Evolutionary conservation across 495 filamentous ascomycete genomes (phyloP), one percentile per base, ranked within the genome.

Genomic region (Parachaetomium inaequale): DNA sequence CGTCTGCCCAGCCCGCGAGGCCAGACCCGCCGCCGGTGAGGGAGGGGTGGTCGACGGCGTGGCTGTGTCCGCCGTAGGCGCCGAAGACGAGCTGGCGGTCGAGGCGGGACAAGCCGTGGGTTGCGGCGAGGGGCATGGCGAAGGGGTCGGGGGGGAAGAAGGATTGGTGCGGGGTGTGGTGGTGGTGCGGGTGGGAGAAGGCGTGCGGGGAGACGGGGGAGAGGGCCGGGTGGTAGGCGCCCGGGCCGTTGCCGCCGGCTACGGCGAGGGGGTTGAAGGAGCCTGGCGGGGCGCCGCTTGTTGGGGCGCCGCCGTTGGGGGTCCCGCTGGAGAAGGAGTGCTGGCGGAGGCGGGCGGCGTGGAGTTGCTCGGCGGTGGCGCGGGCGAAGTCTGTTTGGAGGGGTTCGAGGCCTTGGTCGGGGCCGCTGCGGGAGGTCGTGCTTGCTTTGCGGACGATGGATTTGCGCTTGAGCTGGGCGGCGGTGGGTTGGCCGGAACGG

Each of bases 1-100:
- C 62, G 14, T 61, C 60, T 19, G 67, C 34, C 70, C 69, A 71
- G 25, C 65, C 67, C 4, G 69, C 65, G 11, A 65, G 47, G 42
- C 42, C 42, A 25, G 60, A 59, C 21, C 42, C 59, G 28, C 66
- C 15, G n/a, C n/a, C n/a, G n/a, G n/a, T n/a, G 5, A 58, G 55
- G 2, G 66, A 61, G 17, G 53, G 47, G 25, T 49, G 60, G 21
- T 69, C 68, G 17, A 68, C 59, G 21, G 61, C 58, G n/a, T 66
- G 32, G 51, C 42, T 45, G 19, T 45, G 49, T 7, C 45, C 84
- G n/a, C 80, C 79, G 66, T 92, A 93, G 1, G 88, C 88, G 61
- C 87, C 87, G 65, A 90, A 90, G 14, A 92, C 87, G 52, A 92
- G 85, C 66, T 91, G 89, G 0, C 88, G 82, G 68, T 92, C 89